Conservation (phyloP, 2,329 filamentous ascomycete genomes). For the Phialophora verrucosa region DNA sequence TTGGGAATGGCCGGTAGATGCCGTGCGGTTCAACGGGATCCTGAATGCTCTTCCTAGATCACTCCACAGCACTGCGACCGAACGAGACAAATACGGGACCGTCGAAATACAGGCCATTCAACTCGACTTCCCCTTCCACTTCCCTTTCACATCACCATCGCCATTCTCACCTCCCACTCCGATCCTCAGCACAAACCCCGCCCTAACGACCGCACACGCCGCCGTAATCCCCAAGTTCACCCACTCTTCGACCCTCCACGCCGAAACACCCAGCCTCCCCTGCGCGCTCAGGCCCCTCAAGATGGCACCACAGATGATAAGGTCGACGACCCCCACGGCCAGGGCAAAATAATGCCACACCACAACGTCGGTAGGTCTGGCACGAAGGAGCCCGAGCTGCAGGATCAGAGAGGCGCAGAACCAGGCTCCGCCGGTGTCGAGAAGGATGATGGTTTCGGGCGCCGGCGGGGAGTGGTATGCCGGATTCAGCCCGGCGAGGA, state of each 20-base stretch:
- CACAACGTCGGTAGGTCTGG: background rate
- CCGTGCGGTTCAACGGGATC: no score
- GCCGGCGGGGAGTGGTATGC: background rate
- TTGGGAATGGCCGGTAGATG: no score
- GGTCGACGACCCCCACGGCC: background rate
- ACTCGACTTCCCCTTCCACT: background rate
- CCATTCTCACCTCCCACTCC: background rate
- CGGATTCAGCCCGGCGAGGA: constrained; percentile 1
- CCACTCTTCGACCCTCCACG: background rate
- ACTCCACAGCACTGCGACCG: no score
- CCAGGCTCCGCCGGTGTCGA: background rate
- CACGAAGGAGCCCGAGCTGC: background rate
- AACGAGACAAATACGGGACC: no score
- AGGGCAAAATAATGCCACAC: constrained; percentile 1
- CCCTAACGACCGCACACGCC: constrained; percentile 4
- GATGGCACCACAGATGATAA: background rate
- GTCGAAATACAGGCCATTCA: background rate
- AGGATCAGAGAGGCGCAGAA: constrained; percentile 1
- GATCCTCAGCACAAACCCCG: background rate
- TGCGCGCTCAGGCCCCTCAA: background rate
- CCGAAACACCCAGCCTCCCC: background rate
- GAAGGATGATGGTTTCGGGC: background rate
- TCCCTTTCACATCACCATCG: background rate
- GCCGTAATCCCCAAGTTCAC: constrained; percentile 1
- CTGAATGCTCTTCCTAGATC: no score